phyloP scores from a whole-genome alignment of 352 stramenopile genomes.

The Aphanomyces cochlioides region DNA sequence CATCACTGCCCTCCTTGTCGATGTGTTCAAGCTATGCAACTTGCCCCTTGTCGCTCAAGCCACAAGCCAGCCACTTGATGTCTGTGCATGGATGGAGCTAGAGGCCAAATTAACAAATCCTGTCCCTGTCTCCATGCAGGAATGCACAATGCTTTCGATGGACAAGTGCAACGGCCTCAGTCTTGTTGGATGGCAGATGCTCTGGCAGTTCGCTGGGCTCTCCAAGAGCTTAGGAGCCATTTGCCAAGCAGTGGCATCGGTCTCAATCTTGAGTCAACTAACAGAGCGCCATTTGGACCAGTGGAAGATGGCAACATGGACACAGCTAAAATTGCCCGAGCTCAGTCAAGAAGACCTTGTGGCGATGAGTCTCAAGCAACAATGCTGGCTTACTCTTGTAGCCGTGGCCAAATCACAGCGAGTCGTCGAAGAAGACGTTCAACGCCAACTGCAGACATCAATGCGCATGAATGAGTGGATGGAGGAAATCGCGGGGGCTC shows the following conservation, averaged over 20 bases:
- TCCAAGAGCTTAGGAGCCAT: slow-evolving; percentile 71
- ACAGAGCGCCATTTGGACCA: slow-evolving; percentile 81
- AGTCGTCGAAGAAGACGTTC: neutral
- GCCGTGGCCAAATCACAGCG: slow-evolving; percentile 76
- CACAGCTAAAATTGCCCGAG: slow-evolving; percentile 66
- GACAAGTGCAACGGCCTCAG: neutral
- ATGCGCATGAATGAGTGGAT: slow-evolving; percentile 71
- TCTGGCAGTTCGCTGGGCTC: slow-evolving; percentile 18
- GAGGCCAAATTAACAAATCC: neutral
- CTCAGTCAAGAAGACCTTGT: slow-evolving; percentile 81
- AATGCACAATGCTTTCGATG: slow-evolving; percentile 1
- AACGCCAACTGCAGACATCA: slow-evolving; percentile 17
- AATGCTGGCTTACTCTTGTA: slow-evolving; percentile 72
- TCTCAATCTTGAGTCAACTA: slow-evolving; percentile 78
- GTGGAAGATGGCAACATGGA: slow-evolving; percentile 77
- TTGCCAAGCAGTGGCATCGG: slow-evolving; percentile 69
- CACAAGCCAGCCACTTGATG: neutral
- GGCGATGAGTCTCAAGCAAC: slow-evolving; percentile 56
- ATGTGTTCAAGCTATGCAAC: slow-evolving; percentile 76
- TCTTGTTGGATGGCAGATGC: slow-evolving; percentile 32
- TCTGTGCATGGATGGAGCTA: slow-evolving; percentile 18
- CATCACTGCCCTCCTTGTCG: slow-evolving; percentile 52
- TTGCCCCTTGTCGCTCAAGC: slow-evolving; percentile 68
- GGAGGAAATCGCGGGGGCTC: slow-evolving; percentile 48
- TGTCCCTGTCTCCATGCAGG: neutral